Percentiles rank a stretch among this genome's conserved stretches.
Evolutionary conservation across 2,329 filamentous ascomycete genomes (phyloP).

Genomic region (Coleophoma eucalyptorum): DNA sequence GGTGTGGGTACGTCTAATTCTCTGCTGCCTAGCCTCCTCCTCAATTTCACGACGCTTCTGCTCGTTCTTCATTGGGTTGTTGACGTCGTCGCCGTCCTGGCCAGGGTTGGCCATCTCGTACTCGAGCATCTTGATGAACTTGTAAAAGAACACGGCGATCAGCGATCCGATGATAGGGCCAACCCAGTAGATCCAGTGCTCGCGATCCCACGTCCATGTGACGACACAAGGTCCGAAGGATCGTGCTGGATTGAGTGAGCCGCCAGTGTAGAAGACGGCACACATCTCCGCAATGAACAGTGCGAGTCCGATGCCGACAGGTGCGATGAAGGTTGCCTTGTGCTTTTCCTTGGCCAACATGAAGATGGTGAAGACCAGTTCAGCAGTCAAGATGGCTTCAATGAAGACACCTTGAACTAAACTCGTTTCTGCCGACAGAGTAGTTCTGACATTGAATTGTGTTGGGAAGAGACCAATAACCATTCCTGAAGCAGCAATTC

Average conservation of each 20-base stretch:
- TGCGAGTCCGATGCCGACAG: conserved; percentile 40
- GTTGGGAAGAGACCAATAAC: conserved; percentile 32
- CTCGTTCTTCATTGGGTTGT: conserved; percentile 40
- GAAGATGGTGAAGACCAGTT: conserved; percentile 45
- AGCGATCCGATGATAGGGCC: conserved; percentile 46
- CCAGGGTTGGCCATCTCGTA: conserved; percentile 48
- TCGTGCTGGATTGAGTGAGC: conserved; percentile 43
- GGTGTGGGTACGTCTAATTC: not conserved
- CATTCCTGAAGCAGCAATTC: conserved; percentile 35
- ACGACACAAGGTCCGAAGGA: conserved; percentile 44
- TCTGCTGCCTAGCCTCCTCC: conserved; percentile 12
- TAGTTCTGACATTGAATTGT: conserved; percentile 34
- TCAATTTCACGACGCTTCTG: conserved; percentile 27
- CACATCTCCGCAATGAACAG: conserved; percentile 43
- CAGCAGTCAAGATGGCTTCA: conserved; percentile 43
- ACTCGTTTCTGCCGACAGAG: conserved; percentile 33
- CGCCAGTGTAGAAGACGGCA: conserved; percentile 35
- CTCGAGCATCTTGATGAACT: conserved; percentile 44
- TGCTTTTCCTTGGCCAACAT: conserved; percentile 47
- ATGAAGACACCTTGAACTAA: conserved; percentile 44
- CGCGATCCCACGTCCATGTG: conserved; percentile 33
- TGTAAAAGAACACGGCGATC: conserved; percentile 46
- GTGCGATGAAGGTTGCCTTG: conserved; percentile 40
- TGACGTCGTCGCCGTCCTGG: conserved; percentile 38
- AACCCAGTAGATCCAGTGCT: conserved; percentile 48